Evolutionary conservation across 2,329 filamentous ascomycete species (phyloP).

Genomic region (Fusarium sp.): DNA sequence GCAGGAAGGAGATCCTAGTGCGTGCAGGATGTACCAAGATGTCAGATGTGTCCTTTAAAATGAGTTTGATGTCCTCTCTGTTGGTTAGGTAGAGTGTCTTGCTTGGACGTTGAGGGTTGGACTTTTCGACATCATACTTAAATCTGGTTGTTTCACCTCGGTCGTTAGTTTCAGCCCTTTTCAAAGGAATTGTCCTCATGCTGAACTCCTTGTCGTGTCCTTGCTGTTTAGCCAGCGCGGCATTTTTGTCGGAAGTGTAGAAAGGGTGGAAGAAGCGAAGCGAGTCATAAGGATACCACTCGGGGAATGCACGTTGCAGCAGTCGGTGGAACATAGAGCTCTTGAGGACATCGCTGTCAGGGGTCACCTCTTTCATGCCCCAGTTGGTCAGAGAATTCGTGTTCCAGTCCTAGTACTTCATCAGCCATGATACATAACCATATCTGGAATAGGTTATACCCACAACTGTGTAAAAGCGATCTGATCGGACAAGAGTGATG

Average conservation of each 20-base stretch:
- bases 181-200: background rate
- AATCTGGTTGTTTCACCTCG: no score
- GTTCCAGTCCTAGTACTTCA: constrained; percentile 54
- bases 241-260: constrained; percentile 40
- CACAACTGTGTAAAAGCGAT: constrained; percentile 70
- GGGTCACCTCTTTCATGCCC: constrained; percentile 46
- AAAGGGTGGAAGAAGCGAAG: constrained; percentile 47
- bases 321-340: constrained; percentile 46
- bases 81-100: no score
- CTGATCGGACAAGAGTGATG: constrained; percentile 78
- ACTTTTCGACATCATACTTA: background rate
- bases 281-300: constrained; percentile 38
- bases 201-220: constrained; percentile 25
- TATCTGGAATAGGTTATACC: no score
- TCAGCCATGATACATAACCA: no score
- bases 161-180: no score
- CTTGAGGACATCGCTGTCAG: constrained; percentile 38
- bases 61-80: no score
- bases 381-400: constrained; percentile 55
- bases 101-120: no score
- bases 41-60: no score
- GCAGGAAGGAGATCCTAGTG: no score
- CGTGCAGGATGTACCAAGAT: no score
- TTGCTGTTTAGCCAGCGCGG: constrained; percentile 27
- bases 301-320: constrained; percentile 44